Evolutionary conservation across 2,329 filamentous ascomycete species (phyloP).

Genomic region (Pseudocercospora vitis): DNA sequence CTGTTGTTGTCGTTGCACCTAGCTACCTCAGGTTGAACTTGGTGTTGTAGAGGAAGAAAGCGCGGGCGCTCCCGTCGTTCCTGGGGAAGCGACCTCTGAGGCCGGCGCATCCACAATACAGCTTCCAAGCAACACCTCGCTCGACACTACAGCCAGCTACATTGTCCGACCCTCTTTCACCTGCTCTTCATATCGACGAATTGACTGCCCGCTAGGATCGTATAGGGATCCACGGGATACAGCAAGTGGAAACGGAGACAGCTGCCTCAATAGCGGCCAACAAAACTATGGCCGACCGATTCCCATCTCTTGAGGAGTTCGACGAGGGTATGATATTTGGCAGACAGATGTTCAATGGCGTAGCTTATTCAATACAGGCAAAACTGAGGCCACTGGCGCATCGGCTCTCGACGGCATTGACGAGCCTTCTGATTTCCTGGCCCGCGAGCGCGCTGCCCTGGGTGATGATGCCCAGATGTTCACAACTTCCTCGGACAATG

Average conservation of each 20-base stretch:
- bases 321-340: slow-evolving; percentile 46
- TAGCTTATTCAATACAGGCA: slow-evolving; percentile 52
- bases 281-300: slow-evolving; percentile 52
- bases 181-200: not conserved
- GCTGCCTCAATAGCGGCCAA: slow-evolving; percentile 17
- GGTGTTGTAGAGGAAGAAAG: no score
- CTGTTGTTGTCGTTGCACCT: slow-evolving; percentile 4
- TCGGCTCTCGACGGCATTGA: slow-evolving; percentile 51
- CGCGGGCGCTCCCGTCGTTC: slow-evolving; percentile 1
- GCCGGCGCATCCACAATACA: slow-evolving; percentile 3
- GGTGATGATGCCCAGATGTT: slow-evolving; percentile 95
- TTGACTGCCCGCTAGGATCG: not conserved
- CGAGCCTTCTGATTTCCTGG: slow-evolving; percentile 79
- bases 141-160: not conserved
- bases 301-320: slow-evolving; percentile 55
- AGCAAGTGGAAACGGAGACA: not conserved
- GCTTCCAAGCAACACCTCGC: not conserved
- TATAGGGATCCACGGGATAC: not conserved
- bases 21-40: no score
- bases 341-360: not conserved
- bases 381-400: slow-evolving; percentile 63
- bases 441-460: slow-evolving; percentile 83
- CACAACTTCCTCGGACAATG: slow-evolving; percentile 69
- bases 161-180: not conserved
- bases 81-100: slow-evolving; percentile 3